These are phyloP conservation scores for Diaporthe nobilis DNA, from an alignment of 2,329 filamentous ascomycete genomes.

Conservation along the genomic window DNA sequence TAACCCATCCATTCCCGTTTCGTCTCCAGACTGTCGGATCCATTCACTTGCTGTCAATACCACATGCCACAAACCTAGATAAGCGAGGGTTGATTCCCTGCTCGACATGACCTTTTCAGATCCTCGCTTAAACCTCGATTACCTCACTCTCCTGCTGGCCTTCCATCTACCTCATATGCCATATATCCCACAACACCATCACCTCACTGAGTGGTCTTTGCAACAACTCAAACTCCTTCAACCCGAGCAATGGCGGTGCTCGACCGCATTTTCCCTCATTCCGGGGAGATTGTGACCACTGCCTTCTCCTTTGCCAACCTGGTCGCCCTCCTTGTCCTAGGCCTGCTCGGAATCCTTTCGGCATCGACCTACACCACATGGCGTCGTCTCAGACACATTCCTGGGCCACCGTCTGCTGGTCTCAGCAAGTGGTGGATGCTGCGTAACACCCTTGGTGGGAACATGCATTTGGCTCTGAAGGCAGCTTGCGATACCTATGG, in stretches of 20 bases:
- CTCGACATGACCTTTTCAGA: constrained; percentile 22
- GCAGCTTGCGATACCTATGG: constrained; percentile 46
- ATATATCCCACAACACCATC: neutral
- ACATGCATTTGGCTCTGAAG: constrained; percentile 48
- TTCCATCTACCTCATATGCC: neutral
- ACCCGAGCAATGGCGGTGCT: constrained; percentile 36
- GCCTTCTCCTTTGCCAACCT: constrained; percentile 34
- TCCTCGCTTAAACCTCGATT: constrained; percentile 32
- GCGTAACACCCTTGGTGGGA: constrained; percentile 48
- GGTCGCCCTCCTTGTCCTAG: constrained; percentile 35
- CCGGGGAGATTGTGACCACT: neutral
- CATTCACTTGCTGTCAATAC: constrained; percentile 36
- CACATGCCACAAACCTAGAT: constrained; percentile 40
- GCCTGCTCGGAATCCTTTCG: constrained; percentile 42
- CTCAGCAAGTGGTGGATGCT: constrained; percentile 50
- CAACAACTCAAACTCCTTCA: neutral
- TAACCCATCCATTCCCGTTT: constrained; percentile 37
- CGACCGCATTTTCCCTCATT: constrained; percentile 30
- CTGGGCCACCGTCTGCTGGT: constrained; percentile 46
- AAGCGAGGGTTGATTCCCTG: constrained; percentile 41
- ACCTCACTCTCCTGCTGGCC: constrained; percentile 20
- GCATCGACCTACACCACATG: constrained; percentile 44
- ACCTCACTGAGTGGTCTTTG: neutral
- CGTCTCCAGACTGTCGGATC: constrained; percentile 44
- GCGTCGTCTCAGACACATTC: constrained; percentile 47